Evolutionary conservation across 2,329 filamentous ascomycete species (phyloP), one percentile per base, ranked within the genome.

Genomic region (Pleomassaria siparia): DNA sequence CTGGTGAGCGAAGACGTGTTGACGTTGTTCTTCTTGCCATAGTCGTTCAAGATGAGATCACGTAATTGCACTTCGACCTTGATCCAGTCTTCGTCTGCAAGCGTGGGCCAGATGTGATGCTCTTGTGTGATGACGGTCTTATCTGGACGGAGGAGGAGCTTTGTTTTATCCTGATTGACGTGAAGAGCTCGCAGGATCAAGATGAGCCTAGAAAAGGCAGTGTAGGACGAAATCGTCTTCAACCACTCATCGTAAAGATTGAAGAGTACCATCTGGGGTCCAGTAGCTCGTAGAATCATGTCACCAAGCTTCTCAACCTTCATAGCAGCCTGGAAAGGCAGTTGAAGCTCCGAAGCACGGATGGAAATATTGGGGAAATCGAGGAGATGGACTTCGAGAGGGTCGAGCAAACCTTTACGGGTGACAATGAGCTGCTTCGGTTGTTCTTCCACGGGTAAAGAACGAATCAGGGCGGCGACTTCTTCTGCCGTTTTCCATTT

Each of bases 401-500:
- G 94, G 81, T 99, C 94, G 42, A 99, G 77, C 41, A 99, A 81
- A 83, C 94, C 94, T 77, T 99, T 99, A 48, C 94, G 84, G 6
- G 95, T 99, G 41, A 99, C 94, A 61, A 99, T 99, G 32, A 99
- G 84, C 75, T 99, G 94, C 76, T 97, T 97, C 29, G 94, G 94
- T 70, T 99, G 95, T 73, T 99, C 95, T 78, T 99, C 94, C 6
- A 96, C 91, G 0, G 94, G 94, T 33, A 99, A 74, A 1, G 94
- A 99, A 58, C 94, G 85, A 68, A 99, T 99, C 35, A 99, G 80
- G 16, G 94, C 95, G 4, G 94, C 94, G 2, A 99, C 95, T 90
- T 99, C 94, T 85, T 99, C 94, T 1, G 94, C 94, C 13, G 94
- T 99, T 81, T 99, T 99, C 94, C 94, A 99, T 71, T 99, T 99